Conservation (phyloP, 1,284 basidiomycete genomes). For the Cutaneotrichosporon sp. region DNA sequence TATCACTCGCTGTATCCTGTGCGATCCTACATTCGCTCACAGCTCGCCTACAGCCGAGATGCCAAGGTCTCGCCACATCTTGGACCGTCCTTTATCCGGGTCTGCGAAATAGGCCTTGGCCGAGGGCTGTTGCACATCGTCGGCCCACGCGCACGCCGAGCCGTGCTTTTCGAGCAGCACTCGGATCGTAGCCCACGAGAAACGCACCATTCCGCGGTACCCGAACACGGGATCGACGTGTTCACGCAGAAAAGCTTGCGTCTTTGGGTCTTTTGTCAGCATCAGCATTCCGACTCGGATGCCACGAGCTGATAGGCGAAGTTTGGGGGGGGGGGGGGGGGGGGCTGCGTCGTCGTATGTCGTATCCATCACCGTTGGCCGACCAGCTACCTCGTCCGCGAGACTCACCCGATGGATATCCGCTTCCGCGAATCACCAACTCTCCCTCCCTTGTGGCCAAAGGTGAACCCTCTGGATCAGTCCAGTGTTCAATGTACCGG, state of each 20-base stretch:
- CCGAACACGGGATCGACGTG: slow-evolving; percentile 87
- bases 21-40: slow-evolving; percentile 20
- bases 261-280: slow-evolving; percentile 72
- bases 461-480: slow-evolving; percentile 52
- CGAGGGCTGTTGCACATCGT: slow-evolving; percentile 69
- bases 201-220: slow-evolving; percentile 84
- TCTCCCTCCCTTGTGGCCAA: slow-evolving; percentile 5
- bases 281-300: not conserved
- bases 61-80: slow-evolving; percentile 68
- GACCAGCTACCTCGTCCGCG: not conserved
- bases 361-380: not conserved
- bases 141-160: slow-evolving; percentile 76
- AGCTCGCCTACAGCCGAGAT: slow-evolving; percentile 64
- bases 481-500: slow-evolving; percentile 82
- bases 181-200: slow-evolving; percentile 95
- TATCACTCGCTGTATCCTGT: not conserved
- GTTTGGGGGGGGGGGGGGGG: too few species aligned
- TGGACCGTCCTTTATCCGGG: slow-evolving; percentile 66
- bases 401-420: slow-evolving; percentile 77
- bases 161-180: slow-evolving; percentile 77
- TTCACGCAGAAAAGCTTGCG: slow-evolving; percentile 76
- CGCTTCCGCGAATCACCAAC: slow-evolving; percentile 62
- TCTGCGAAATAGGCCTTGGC: slow-evolving; percentile 70
- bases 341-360: not conserved
- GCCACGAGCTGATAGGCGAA: not conserved